Evolutionary conservation across 371 early-diverging fungal genomes (phyloP).

Genomic region (Syncephalastrum sp.): DNA sequence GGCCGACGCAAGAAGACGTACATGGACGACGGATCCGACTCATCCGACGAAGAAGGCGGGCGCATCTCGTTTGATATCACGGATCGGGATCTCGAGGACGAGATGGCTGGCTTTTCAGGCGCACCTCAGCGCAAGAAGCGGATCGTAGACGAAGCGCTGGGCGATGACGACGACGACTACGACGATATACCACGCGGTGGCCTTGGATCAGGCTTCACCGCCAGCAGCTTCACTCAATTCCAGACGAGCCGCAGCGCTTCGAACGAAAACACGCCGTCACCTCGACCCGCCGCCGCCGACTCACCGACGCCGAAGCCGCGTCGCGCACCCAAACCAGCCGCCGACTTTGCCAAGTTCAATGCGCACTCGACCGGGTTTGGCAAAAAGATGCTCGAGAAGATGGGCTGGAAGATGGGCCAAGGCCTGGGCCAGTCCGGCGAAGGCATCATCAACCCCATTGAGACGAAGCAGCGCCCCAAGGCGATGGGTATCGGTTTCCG

Average conservation of each 20-base stretch:
- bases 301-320: slow-evolving; percentile 18
- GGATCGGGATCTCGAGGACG: slow-evolving; percentile 41
- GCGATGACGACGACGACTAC: slow-evolving; percentile 33
- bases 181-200: slow-evolving; percentile 21
- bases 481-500: slow-evolving; percentile 80
- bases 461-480: slow-evolving; percentile 78
- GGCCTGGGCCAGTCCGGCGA: slow-evolving; percentile 78
- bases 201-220: slow-evolving; percentile 10
- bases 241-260: slow-evolving; percentile 8
- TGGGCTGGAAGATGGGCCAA: slow-evolving; percentile 75
- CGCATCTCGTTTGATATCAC: slow-evolving; percentile 41
- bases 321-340: slow-evolving; percentile 27
- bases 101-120: slow-evolving; percentile 42
- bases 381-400: slow-evolving; percentile 78
- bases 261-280: slow-evolving; percentile 9
- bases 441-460: slow-evolving; percentile 89
- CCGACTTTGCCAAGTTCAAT: slow-evolving; percentile 81
- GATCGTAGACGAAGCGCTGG: slow-evolving; percentile 36
- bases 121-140: slow-evolving; percentile 18
- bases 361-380: slow-evolving; percentile 72
- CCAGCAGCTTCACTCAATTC: slow-evolving; percentile 6
- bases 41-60: slow-evolving; percentile 45
- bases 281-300: slow-evolving; percentile 1
- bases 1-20: slow-evolving; percentile 35
- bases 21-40: slow-evolving; percentile 47